Evolutionary conservation across 2,329 filamentous ascomycete genomes (phyloP).

Genomic region (Aspergillus fumigatus): DNA sequence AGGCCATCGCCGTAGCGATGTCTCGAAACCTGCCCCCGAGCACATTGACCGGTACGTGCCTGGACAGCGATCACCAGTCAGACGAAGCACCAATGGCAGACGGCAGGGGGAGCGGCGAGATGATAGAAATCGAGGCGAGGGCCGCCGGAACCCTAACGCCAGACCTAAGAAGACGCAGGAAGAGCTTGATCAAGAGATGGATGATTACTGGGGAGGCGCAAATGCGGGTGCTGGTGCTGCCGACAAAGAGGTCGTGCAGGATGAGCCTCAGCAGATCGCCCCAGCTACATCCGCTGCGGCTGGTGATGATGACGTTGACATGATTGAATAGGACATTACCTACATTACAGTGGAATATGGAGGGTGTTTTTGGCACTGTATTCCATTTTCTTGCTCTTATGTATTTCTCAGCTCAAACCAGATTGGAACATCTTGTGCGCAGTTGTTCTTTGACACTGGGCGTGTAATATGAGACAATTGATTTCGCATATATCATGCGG

Average conservation of each 20-base stretch:
- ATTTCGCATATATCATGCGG: neutral
- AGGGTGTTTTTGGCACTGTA: neutral
- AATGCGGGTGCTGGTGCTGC: conserved; percentile 37
- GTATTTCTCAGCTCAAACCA: neutral
- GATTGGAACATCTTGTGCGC: neutral
- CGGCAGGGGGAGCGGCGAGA: conserved; percentile 27
- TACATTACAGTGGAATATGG: neutral
- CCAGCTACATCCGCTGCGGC: conserved; percentile 31
- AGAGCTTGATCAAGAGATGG: conserved; percentile 95
- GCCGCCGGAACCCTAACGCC: conserved; percentile 45
- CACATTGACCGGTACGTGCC: conserved; percentile 79
- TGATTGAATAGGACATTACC: conserved; percentile 56
- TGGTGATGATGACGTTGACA: conserved; percentile 59
- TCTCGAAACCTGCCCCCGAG: conserved; percentile 54
- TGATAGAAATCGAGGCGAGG: conserved; percentile 20
- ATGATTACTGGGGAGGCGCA: conserved; percentile 71
- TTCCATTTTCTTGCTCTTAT: neutral
- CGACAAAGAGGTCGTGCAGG: conserved; percentile 25
- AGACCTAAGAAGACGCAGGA: conserved; percentile 81
- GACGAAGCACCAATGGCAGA: conserved; percentile 49
- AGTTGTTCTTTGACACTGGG: neutral
- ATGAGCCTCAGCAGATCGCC: conserved; percentile 21
- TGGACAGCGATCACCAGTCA: conserved; percentile 44
- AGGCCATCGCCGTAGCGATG: conserved; percentile 49
- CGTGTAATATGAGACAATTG: neutral